Percentiles rank a stretch among this genome's conserved stretches.
Conservation (phyloP, 148 eudicot genomes). For the Cornus suecica region DNA sequence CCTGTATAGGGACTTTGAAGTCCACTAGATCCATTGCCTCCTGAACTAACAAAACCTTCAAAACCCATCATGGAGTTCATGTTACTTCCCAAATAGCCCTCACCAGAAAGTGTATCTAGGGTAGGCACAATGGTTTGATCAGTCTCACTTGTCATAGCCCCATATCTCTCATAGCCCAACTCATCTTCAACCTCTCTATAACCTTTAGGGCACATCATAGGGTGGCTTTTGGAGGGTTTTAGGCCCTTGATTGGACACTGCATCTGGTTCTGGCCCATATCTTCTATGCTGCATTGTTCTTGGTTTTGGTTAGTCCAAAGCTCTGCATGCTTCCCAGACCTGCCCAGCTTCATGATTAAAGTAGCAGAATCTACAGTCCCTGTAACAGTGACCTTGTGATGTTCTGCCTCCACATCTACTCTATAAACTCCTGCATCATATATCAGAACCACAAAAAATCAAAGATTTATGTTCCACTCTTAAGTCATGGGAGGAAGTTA, state of each 20-base stretch:
- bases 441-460: too few relatives aligned
- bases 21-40: conserved; percentile 14
- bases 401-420: conserved; percentile 50
- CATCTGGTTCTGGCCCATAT: conserved; percentile 17
- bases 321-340: conserved; percentile 73
- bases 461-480: too few relatives aligned
- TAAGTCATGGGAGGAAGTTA: too few relatives aligned
- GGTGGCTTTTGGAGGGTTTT: not conserved
- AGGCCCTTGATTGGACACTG: conserved; percentile 16
- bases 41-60: conserved; percentile 12
- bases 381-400: conserved; percentile 48
- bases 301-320: conserved; percentile 37
- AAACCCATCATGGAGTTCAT: conserved; percentile 28
- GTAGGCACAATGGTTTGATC: not conserved
- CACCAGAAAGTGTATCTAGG: conserved; percentile 9
- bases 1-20: conserved; percentile 21
- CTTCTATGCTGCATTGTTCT: conserved; percentile 17
- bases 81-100: conserved; percentile 16
- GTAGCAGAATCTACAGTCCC: conserved; percentile 45
- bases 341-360: conserved; percentile 62
- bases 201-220: not conserved
- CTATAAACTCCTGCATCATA: conserved; percentile 49
- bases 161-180: not conserved
- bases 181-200: not conserved
- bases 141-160: not conserved